These are phyloP conservation scores for Vigna radiata DNA, from an alignment of 306 rosid genomes.

Conservation along the genomic window DNA sequence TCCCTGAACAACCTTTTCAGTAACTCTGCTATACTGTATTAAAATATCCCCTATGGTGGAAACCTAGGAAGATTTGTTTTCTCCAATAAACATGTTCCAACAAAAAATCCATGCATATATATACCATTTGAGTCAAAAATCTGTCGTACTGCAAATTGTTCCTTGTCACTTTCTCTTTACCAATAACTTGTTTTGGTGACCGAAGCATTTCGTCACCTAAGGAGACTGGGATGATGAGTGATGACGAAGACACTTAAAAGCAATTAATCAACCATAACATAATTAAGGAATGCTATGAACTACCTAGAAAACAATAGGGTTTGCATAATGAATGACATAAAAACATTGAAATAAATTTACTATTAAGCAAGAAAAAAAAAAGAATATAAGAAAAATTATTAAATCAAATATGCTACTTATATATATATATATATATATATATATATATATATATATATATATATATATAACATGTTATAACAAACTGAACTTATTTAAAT, in stretches of 20 bases:
- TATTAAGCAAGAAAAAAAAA: too few relatives aligned
- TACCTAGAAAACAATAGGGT: too few relatives aligned
- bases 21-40: not conserved
- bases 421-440: too few relatives aligned
- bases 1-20: not conserved
- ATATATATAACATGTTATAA: too few relatives aligned
- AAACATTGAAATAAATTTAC: too few relatives aligned
- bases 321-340: too few relatives aligned
- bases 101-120: not conserved
- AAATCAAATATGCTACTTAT: too few relatives aligned
- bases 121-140: not conserved
- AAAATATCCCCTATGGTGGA: not conserved
- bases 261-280: not conserved
- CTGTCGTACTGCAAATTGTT: not conserved
- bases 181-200: not conserved
- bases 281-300: too few relatives aligned
- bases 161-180: not conserved
- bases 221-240: not conserved
- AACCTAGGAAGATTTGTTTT: not conserved
- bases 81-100: not conserved
- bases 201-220: not conserved
- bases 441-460: too few relatives aligned
- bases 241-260: not conserved
- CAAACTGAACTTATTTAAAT: too few relatives aligned
- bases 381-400: too few relatives aligned